These are phyloP conservation scores for Cucurbita pepo DNA, from an alignment of 306 rosid species.

Conservation along the genomic window DNA sequence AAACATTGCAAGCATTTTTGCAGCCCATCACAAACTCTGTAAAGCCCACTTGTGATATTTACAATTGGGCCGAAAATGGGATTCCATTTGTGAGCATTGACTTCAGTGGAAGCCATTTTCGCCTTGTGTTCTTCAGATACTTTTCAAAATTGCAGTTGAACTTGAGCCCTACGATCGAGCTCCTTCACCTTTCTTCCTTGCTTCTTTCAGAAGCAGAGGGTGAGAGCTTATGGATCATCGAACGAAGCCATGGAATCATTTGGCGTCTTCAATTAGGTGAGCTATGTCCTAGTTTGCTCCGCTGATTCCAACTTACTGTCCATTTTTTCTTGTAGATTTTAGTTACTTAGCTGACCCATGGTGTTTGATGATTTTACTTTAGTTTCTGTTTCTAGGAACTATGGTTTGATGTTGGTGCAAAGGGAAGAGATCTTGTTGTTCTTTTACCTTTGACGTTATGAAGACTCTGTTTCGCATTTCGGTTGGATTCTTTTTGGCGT, in stretches of 20 bases:
- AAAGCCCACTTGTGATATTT: neutral
- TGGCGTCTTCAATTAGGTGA: neutral
- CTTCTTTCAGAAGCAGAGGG: neutral
- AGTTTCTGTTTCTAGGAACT: neutral
- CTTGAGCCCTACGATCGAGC: neutral
- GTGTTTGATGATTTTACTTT: neutral
- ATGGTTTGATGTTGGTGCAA: neutral
- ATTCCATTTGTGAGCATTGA: neutral
- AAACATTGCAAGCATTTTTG: too few species aligned
- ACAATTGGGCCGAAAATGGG: neutral
- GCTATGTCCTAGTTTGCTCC: neutral
- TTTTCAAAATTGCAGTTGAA: neutral
- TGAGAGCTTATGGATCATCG: neutral
- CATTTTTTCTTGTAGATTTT: neutral
- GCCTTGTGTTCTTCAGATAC: neutral
- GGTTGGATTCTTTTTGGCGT: slow-evolving; percentile 17
- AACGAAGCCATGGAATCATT: neutral
- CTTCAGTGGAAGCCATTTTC: neutral
- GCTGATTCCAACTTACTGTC: neutral
- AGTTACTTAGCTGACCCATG: neutral
- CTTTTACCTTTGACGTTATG: slow-evolving; percentile 14
- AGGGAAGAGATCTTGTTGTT: neutral
- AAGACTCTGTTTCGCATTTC: slow-evolving; percentile 16
- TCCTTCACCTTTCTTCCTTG: slow-evolving; percentile 1
- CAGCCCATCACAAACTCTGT: too few species aligned